Base-by-base conservation (phyloP, 2,329 filamentous ascomycete genomes). In the Chrysosporium queenslandicum region DNA sequence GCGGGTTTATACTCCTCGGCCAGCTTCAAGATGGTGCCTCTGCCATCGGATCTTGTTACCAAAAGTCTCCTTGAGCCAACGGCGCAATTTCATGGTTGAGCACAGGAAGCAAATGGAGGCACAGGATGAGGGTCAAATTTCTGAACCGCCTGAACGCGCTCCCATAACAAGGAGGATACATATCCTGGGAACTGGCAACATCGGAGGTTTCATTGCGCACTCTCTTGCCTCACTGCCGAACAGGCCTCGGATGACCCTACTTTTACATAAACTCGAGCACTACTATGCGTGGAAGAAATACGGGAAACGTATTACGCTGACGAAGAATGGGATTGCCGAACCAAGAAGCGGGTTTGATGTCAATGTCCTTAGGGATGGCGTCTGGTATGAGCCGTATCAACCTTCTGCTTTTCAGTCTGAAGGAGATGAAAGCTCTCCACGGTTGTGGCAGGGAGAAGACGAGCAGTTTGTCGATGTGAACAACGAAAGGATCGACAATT, bases 171-270 rank as follows among this genome's bases (percentile, higher is more conserved):
- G 72, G 55, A 77, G 82, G 30, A 83, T 94, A 56, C 81, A 92
- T 62, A 77, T 96, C 45, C 71, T 95, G 2, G 90, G 91, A 9
- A 65, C 86, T 9, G 90, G 90, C 32, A 94, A 88, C 63, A 74
- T 95, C 11, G 90, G 89, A 12, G 81, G 81, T 40, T 79, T 96
- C 23, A 80, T 90, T 57, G 88, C 90, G 23, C 82, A 84, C 63
- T 80, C 81, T 20, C 72, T 96, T 9, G 78, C 80, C 20, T 75
- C 77, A 18, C 71, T 81, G 7, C 76, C 78, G 2, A 47, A 40
- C 9, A 20, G 45, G 34, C 87, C 87, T 3, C 86, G 86, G 0
- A 77, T 95, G 34, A 91, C 87, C 0, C 75, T 96, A 4, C 76
- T 95, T n/a, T 76, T 94, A 32, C 85, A 89, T 62, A 76, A 73